A percentile compares a stretch with the other conserved stretches of the same genome.
These are phyloP conservation scores for Chrysopogon serrulatus DNA, from an alignment of 176 grass and related monocot species.

Conservation along the genomic window DNA sequence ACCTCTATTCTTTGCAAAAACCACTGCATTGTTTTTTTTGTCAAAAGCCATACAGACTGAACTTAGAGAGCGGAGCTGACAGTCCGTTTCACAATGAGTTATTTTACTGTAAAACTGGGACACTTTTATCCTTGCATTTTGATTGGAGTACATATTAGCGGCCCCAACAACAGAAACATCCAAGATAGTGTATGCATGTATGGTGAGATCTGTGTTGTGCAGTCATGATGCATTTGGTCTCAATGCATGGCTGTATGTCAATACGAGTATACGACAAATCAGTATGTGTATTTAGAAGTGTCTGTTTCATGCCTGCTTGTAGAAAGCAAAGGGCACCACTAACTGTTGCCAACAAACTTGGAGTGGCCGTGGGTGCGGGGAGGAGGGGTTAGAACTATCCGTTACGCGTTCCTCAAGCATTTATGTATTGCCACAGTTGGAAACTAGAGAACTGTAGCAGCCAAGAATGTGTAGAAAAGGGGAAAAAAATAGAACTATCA, in stretches of 20 bases:
- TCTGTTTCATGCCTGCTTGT: neutral
- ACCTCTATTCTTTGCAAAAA: neutral
- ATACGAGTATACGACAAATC: no score
- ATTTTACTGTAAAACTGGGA: neutral
- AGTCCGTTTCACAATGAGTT: neutral
- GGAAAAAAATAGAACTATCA: neutral
- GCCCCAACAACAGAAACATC: slow-evolving; percentile 4
- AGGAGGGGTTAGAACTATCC: neutral
- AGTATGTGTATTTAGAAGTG: neutral
- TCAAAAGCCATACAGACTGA: neutral
- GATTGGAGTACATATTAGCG: neutral
- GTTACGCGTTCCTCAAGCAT: neutral
- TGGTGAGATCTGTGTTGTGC: neutral
- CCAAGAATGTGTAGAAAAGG: neutral
- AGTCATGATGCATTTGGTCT: neutral
- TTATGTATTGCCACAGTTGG: neutral
- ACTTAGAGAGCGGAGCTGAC: neutral
- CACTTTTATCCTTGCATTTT: neutral
- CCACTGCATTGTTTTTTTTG: neutral
- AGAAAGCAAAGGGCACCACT: neutral
- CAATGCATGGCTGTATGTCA: neutral
- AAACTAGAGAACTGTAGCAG: neutral
- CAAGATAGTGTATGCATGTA: neutral
- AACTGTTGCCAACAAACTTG: neutral
- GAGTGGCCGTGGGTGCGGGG: no score